Base-by-base conservation (phyloP, 208 protist genomes). In the Trypanosoma scelopori region DNA sequence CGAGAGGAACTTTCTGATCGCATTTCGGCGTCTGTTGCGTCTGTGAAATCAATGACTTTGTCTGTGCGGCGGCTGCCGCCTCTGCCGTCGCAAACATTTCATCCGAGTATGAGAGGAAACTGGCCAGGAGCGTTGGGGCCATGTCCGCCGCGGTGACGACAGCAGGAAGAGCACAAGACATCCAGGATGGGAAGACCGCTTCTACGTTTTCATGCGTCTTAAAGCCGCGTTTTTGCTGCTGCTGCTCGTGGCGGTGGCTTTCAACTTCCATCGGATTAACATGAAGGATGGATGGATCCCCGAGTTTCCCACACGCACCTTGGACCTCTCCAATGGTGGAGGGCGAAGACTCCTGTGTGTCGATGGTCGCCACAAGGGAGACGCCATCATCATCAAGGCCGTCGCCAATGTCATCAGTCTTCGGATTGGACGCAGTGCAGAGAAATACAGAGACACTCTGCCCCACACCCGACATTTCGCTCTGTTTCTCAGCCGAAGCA, bases 71-170 rank as follows among this genome's bases (percentile, higher is more conserved):
- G n/a, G n/a, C n/a, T n/a, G n/a, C n/a, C n/a, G n/a, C n/a, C n/a
- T n/a, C n/a, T n/a, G n/a, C 12, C 32, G 2, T n/a, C 32, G 5
- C 20, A 4, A 43, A 30, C 20, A 72, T 50, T 49, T 65, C 66
- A 39, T 65, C 49, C 11, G 50, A 46, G 50, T 65, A 72, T 18
- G 25, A 51, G 23, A 64, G 51, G 35, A 72, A 55, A 4, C 56
- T 57, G 30, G 48, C 27, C 30, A 60, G 27, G 45, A 72, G 57
- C 5, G 57, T 27, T 45, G 47, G 42, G 23, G 57, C 16, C 18
- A 72, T 59, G 35, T 72, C 66, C 37, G 22, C 50, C 18, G 56
- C 35, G 18, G 50, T 56, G 23, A 27, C 22, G 30, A 53, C 45
- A 2, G 22, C 27, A 20, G 41, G 9, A 7, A 49, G 37, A 22